Base-by-base conservation (phyloP, 2,329 filamentous ascomycete species). In the Aspergillus sp. region DNA sequence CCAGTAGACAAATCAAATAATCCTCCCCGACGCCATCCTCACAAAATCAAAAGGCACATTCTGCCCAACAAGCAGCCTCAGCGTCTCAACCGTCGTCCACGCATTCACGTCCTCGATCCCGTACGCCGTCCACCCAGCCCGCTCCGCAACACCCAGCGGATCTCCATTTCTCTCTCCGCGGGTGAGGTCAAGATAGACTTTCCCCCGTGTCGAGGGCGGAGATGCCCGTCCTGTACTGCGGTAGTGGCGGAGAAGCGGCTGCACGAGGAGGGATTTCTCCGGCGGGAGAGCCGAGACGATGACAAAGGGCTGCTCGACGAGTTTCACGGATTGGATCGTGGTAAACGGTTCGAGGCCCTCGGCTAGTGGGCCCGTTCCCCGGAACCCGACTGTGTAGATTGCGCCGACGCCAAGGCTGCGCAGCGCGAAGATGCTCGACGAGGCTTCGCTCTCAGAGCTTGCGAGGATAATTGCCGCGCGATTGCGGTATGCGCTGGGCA, bases 41-140 rank as follows among this genome's bases (percentile, higher is more conserved):
- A 95, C 92, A 80, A 96, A 96, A 77, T 91, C 93, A 77, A 92
- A 94, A 6, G 90, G 91, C 60, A 95, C 91, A 74, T 95, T 95
- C 79, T 95, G 91, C 9, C 92, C 92, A 11, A 94, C 90, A 25
- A 96, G 82, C 62, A 93, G 76, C 67, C 91, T 83, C 59, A 95
- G 78, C 53, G 89, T 94, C 78, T 95, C 91, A 5, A 94, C 91
- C 2, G 91, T 93, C 23, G 91, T 93, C 80, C 93, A 95, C 0
- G 91, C 91, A 60, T 89, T 89, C 34, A 93, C 90, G 75, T 96
- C 91, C 25, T 89, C 90, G 19, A 89, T 86, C 1, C 90, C 90
- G 72, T 94, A 95, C 7, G 90, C 88, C 25, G 88, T 89, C 83
- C 93, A 96, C 0, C 92, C 92, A 59, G 87, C 88, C 71, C 88